Conservation (phyloP, 208 protist genomes). For the Phytomonas sp. region DNA sequence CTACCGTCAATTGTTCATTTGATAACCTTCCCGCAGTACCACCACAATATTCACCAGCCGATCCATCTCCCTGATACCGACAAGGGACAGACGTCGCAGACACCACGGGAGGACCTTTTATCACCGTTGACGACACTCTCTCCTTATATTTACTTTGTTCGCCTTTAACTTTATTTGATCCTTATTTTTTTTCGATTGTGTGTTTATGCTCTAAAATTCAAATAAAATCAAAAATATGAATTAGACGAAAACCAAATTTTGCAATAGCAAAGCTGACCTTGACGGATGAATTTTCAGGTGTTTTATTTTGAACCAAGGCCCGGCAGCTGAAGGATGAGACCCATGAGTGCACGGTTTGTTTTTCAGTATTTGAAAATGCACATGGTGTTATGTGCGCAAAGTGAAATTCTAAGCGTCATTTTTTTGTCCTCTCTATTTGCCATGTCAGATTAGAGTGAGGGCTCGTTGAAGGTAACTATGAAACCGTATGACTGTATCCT, state of each 20-base stretch:
- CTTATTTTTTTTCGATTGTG: neutral
- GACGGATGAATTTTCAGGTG: conserved; percentile 11
- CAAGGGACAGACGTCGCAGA: neutral
- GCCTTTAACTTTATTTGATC: neutral
- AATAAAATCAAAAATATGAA: neutral
- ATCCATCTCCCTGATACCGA: neutral
- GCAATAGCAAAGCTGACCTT: conserved; percentile 13
- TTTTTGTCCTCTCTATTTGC: neutral
- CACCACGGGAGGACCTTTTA: neutral
- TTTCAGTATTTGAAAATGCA: neutral
- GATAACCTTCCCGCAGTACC: neutral
- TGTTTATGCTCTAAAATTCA: neutral
- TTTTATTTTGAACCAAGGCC: conserved; percentile 8
- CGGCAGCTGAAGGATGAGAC: neutral
- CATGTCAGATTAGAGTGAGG: conserved; percentile 24
- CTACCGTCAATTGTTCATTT: neutral
- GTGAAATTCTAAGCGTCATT: neutral
- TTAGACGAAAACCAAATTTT: neutral
- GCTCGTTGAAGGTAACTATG: conserved; percentile 39
- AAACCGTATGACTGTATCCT: conserved; percentile 40
- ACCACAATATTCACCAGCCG: neutral
- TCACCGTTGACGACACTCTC: neutral
- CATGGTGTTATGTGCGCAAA: neutral
- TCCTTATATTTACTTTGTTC: neutral
- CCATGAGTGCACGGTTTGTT: neutral